phyloP scores from a whole-genome alignment of 1,284 basidiomycete genomes.

The Boletellus sp. region DNA sequence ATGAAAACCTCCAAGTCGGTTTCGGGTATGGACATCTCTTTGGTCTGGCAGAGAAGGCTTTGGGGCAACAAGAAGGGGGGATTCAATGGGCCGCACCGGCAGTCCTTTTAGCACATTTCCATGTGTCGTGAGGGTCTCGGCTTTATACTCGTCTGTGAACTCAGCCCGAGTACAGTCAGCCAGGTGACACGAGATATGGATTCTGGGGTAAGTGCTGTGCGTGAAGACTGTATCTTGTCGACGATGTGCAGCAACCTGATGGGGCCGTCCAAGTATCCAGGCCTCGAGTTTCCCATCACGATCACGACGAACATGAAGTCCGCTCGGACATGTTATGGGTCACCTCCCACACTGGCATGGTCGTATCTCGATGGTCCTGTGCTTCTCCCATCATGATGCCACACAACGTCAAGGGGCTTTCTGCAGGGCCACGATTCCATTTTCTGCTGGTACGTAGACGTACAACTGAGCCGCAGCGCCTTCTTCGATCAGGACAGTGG shows the following conservation, averaged over 20 bases:
- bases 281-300: constrained; percentile 21
- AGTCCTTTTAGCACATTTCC: constrained; percentile 7
- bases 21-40: constrained; percentile 22
- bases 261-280: constrained; percentile 17
- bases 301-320: constrained; percentile 16
- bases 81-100: constrained; percentile 1
- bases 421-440: constrained; percentile 25
- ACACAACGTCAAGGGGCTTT: constrained; percentile 11
- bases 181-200: constrained; percentile 20
- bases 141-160: constrained; percentile 26
- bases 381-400: constrained; percentile 19
- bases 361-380: constrained; percentile 10
- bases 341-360: constrained; percentile 19
- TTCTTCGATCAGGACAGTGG: constrained; percentile 26
- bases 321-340: constrained; percentile 5
- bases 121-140: constrained; percentile 1
- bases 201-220: constrained; percentile 19
- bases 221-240: constrained; percentile 17
- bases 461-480: constrained; percentile 21
- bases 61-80: constrained; percentile 3
- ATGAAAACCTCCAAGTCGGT: constrained; percentile 48
- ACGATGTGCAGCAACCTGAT: constrained; percentile 16
- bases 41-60: constrained; percentile 10
- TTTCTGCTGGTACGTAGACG: constrained; percentile 19
- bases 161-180: constrained; percentile 17